Conservation (phyloP, 2,329 filamentous ascomycete genomes). For the Drechslera avenae region DNA sequence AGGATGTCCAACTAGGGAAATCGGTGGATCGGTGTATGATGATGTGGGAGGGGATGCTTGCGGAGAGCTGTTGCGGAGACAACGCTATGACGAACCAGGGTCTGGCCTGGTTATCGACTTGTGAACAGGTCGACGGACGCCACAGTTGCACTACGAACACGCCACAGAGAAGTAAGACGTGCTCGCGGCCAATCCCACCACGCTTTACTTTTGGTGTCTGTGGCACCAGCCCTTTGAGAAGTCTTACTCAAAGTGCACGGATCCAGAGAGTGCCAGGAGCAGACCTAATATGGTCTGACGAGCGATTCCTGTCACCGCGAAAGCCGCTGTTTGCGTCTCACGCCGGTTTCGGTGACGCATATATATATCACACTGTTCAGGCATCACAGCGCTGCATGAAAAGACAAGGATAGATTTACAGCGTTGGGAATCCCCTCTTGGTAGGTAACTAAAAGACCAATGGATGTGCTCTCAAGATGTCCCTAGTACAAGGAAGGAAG, state of each 20-base stretch:
- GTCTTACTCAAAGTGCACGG: no score
- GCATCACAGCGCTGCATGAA: neutral
- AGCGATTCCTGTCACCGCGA: conserved; percentile 13
- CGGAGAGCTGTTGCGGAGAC: conserved; percentile 28
- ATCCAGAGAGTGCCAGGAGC: conserved; percentile 3
- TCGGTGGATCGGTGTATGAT: neutral
- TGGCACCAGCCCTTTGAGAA: no score
- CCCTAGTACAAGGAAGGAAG: no score
- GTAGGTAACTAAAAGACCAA: no score
- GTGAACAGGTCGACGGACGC: neutral
- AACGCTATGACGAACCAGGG: conserved; percentile 34
- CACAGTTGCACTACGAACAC: neutral
- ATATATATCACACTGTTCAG: neutral
- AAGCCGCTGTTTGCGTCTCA: conserved; percentile 17
- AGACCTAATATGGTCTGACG: neutral
- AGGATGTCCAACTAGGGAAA: conserved; percentile 1
- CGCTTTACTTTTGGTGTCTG: no score
- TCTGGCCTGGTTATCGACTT: conserved; percentile 13
- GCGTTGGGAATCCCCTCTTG: no score
- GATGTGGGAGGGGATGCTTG: conserved; percentile 32
- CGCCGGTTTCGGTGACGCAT: conserved; percentile 8
- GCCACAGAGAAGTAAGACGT: neutral
- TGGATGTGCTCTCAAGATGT: neutral
- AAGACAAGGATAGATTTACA: neutral
- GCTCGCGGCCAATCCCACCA: no score